Conservation (phyloP, 2,329 filamentous ascomycete species). For the Aureobasidium sp. region DNA sequence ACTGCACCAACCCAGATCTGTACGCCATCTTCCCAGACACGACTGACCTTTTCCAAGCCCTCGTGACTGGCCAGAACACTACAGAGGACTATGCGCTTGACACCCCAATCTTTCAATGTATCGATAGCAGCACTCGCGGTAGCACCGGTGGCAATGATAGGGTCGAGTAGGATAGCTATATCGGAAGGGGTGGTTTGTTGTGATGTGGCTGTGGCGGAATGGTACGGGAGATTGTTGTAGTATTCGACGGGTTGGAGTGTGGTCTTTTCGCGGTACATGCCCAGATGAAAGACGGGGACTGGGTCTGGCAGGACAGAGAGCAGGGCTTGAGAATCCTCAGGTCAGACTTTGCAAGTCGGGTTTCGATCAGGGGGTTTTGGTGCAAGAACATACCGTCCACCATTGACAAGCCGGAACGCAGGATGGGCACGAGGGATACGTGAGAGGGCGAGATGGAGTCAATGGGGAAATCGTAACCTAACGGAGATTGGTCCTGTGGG, state of each 20-base stretch:
- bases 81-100: conserved; percentile 68
- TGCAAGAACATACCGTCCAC: conserved; percentile 54
- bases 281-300: conserved; percentile 84
- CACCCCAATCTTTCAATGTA: conserved; percentile 83
- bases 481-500: conserved; percentile 56
- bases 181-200: conserved; percentile 35
- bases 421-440: conserved; percentile 79
- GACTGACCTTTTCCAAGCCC: conserved; percentile 63
- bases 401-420: conserved; percentile 89
- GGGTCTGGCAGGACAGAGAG: conserved; percentile 71
- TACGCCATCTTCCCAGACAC: conserved; percentile 67
- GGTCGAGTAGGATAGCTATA: conserved; percentile 79
- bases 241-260: conserved; percentile 89
- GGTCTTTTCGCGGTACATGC: conserved; percentile 82
- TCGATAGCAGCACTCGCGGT: conserved; percentile 86
- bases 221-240: conserved; percentile 92
- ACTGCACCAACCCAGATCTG: conserved; percentile 77
- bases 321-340: conserved; percentile 60
- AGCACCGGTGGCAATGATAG: conserved; percentile 86
- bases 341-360: too few species aligned
- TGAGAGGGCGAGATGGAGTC: conserved; percentile 53
- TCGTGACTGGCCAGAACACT: conserved; percentile 62
- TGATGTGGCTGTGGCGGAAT: conserved; percentile 39
- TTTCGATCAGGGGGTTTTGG: not conserved
- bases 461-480: conserved; percentile 67